These are phyloP conservation scores for Nicotiana rustica DNA, from an alignment of 305 asterid species.

Conservation along the genomic window DNA sequence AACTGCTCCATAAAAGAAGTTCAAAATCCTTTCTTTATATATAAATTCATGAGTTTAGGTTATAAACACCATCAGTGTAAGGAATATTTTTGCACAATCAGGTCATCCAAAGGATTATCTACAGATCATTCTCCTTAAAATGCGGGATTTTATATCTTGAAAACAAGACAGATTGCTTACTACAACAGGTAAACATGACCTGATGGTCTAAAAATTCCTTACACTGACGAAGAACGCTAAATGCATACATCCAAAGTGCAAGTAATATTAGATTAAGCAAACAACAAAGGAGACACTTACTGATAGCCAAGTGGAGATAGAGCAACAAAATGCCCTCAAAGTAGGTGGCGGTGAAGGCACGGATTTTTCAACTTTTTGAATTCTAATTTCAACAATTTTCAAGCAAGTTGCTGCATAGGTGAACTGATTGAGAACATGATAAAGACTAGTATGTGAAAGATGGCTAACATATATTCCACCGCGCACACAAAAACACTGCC, in stretches of 20 bases:
- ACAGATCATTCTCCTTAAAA: neutral
- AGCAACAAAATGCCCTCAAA: slow-evolving; percentile 80
- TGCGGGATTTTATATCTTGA: neutral
- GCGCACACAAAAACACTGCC: slow-evolving; percentile 55
- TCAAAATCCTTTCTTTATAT: neutral
- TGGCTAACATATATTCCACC: slow-evolving; percentile 79
- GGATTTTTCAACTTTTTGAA: slow-evolving; percentile 63
- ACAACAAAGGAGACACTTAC: slow-evolving; percentile 47
- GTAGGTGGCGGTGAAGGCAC: slow-evolving; percentile 75
- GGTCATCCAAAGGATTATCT: no score
- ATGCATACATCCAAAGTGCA: slow-evolving; percentile 26
- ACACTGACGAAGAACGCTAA: neutral
- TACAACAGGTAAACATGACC: neutral
- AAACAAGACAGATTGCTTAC: neutral
- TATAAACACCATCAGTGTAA: neutral
- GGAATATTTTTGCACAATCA: neutral
- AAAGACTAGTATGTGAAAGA: slow-evolving; percentile 86
- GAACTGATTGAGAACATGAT: slow-evolving; percentile 72
- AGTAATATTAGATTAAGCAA: neutral
- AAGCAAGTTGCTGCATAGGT: slow-evolving; percentile 82
- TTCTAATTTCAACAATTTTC: slow-evolving; percentile 62
- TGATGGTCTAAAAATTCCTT: neutral
- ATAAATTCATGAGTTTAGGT: neutral
- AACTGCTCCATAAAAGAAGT: slow-evolving; percentile 53
- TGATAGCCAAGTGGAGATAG: slow-evolving; percentile 77